phyloP scores from a whole-genome alignment of 352 stramenopile genomes.

The Vaucheria bursata region DNA sequence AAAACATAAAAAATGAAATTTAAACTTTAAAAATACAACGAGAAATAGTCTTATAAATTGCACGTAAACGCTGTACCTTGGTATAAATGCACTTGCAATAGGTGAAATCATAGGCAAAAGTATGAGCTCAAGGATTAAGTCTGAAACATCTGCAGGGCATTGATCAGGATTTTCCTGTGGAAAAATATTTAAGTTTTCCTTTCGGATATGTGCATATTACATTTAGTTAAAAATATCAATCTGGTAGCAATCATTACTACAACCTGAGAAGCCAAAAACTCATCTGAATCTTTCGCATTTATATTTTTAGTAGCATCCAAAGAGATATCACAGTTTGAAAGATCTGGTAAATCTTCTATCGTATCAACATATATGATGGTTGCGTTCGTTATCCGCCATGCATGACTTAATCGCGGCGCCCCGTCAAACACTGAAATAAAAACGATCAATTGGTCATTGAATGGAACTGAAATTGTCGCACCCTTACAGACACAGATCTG shows the following conservation, averaged over 20 bases:
- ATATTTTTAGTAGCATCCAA: not conserved
- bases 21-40: not conserved
- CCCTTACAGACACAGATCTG: conserved; percentile 20
- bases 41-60: not conserved
- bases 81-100: not conserved
- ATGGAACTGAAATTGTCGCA: conserved; percentile 20
- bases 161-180: not conserved
- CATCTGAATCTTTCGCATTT: not conserved
- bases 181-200: not conserved
- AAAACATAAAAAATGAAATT: not conserved
- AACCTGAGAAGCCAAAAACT: not conserved
- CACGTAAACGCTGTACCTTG: not conserved
- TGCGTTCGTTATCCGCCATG: not conserved
- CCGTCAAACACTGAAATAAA: not conserved
- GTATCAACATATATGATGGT: not conserved
- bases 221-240: not conserved
- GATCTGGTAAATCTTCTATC: no score
- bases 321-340: not conserved
- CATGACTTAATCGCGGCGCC: not conserved
- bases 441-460: not conserved
- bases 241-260: not conserved
- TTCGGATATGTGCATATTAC: not conserved
- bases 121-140: conserved; percentile 27
- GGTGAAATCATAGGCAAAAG: conserved; percentile 25
- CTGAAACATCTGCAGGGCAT: not conserved